Evolutionary conservation across 306 rosid genomes (phyloP), one percentile per base, ranked within the genome.

Genomic region (Lagenaria siceraria): DNA sequence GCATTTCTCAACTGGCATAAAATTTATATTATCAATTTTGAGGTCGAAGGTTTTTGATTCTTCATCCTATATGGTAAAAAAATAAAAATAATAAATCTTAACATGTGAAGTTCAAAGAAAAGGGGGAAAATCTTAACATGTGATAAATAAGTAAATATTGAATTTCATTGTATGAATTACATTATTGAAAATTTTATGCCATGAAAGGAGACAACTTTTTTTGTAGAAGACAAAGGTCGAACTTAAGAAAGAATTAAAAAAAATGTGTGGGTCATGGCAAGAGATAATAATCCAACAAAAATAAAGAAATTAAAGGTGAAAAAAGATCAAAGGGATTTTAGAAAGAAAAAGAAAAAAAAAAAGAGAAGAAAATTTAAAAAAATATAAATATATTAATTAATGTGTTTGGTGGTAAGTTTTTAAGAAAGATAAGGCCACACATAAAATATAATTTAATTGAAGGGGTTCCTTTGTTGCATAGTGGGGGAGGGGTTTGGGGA

Each of bases 401-500:
- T 15, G 54, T 69, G 33, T 49, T 33, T 72, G 43, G 15, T 25
- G 76, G 8, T 52, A 49, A 22, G 35, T 56, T 54, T 51, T 75
- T 54, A 53, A 58, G 66, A 55, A 58, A 75, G 49, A 10, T 40
- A 18, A 75, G 64, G 40, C 78, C 78, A 75, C 63, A n/a, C 52
- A 55, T 75, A 56, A 56, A 71, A 71, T 71, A 48, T 71, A 71
- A 48, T 48, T 48, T 71, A 71, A 71, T 71, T 25, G n/a, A 69
- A 21, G 29, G 52, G 51, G 72, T 36, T 59, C 22, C 33, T 22
- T 68, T 68, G 74, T 68, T 68, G 35, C n/a, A 42, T 24, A 70
- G 75, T 70, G 75, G 75, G 75, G 56, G 75, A 70, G 56, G 22
- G 56, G 56, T 70, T 38, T 65, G 73, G 73, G 75, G 21, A 46